Evolutionary conservation across 257 asterid species (phyloP).

Genomic region (Petunia secreta): DNA sequence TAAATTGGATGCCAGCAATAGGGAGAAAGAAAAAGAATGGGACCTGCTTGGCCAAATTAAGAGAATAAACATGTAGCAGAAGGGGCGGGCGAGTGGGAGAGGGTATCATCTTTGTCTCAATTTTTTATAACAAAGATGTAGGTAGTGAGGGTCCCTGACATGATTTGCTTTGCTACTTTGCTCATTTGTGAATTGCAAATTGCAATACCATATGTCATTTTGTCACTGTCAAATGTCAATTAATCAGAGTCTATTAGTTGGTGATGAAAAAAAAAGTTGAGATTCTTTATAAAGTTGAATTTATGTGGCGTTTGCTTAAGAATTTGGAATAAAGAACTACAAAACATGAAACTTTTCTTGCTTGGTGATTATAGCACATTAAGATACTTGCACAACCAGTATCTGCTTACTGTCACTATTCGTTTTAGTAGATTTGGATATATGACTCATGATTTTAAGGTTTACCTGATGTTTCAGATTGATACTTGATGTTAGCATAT

Average conservation of each 20-base stretch:
- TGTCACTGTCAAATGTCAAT: not conserved
- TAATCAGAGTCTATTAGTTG: not conserved
- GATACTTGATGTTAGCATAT: too few relatives aligned
- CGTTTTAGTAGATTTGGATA: too few relatives aligned
- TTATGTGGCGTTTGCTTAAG: not conserved
- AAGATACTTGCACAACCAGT: too few relatives aligned
- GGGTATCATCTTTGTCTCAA: not conserved
- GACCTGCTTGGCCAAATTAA: conserved; percentile 12
- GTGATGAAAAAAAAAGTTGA: not conserved
- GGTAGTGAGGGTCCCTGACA: not conserved
- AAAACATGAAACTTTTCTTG: too few relatives aligned
- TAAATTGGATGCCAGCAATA: not conserved
- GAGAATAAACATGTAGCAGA: conserved; percentile 5
- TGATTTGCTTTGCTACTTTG: not conserved
- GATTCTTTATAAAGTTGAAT: not conserved
- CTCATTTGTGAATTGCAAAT: not conserved
- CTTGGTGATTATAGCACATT: too few relatives aligned
- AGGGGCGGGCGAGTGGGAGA: not conserved
- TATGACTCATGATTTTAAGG: too few relatives aligned
- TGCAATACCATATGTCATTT: not conserved
- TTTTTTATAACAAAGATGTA: not conserved
- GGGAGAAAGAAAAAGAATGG: too few relatives aligned
- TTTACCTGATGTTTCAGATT: too few relatives aligned
- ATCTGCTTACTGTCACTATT: too few relatives aligned
- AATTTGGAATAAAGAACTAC: too few relatives aligned